phyloP scores from a whole-genome alignment of 352 stramenopile species.

The Phytopythium vexans region DNA sequence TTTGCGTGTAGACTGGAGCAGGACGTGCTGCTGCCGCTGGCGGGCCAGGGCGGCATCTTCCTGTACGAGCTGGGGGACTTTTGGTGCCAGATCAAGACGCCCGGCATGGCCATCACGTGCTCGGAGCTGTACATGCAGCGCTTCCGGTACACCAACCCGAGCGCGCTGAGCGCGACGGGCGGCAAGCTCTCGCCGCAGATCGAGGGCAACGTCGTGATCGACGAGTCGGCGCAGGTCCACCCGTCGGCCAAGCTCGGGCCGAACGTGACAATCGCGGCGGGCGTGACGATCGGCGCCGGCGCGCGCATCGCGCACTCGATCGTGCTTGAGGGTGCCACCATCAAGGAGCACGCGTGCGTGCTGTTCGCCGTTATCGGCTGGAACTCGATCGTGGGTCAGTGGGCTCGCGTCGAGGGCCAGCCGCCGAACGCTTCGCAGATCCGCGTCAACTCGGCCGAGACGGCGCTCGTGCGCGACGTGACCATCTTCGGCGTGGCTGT shows the following conservation, averaged over 20 bases:
- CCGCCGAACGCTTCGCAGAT: constrained; percentile 77
- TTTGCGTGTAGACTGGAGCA: constrained; percentile 60
- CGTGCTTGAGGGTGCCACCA: constrained; percentile 84
- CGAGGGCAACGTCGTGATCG: constrained; percentile 86
- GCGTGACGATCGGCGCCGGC: constrained; percentile 77
- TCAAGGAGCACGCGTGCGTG: constrained; percentile 87
- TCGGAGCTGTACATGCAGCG: constrained; percentile 91
- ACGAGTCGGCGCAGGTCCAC: constrained; percentile 75
- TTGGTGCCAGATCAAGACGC: constrained; percentile 91
- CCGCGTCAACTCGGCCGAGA: constrained; percentile 64
- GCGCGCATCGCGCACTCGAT: constrained; percentile 86
- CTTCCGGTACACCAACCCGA: constrained; percentile 89
- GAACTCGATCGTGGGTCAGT: constrained; percentile 88
- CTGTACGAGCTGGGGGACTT: constrained; percentile 86
- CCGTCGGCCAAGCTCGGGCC: constrained; percentile 83
- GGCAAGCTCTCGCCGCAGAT: constrained; percentile 84
- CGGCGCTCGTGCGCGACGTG: constrained; percentile 79
- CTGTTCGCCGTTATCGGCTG: constrained; percentile 86
- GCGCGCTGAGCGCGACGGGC: constrained; percentile 66
- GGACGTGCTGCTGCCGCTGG: constrained; percentile 78
- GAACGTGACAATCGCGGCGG: constrained; percentile 84
- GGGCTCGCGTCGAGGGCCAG: constrained; percentile 81
- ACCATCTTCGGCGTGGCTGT: constrained; percentile 89
- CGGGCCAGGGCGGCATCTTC: constrained; percentile 69
- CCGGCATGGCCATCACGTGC: constrained; percentile 87